Evolutionary conservation across 495 filamentous ascomycete genomes (phyloP), one percentile per base, ranked within the genome.

Genomic region (Monascus purpureus): DNA sequence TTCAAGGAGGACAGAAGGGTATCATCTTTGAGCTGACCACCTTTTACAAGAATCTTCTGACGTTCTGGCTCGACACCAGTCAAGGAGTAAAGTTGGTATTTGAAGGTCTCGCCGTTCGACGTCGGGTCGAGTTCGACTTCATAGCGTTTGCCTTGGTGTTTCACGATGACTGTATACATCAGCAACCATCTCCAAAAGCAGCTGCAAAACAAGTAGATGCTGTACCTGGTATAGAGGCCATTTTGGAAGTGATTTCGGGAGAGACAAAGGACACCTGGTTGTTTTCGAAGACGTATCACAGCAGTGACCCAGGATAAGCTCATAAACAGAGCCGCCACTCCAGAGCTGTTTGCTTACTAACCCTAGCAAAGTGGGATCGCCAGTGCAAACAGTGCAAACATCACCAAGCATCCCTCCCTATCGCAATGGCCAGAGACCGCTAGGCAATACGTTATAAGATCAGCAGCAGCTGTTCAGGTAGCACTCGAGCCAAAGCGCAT

Each of bases 61-160:
- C 88, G 79, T 25, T 90, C 85, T 35, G 90, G 90, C 46, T 96
- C 90, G 47, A 97, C 92, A 32, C 84, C 84, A 14, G 90, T 97
- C 8, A 97, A 61, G 32, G 86, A 94, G 57, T 77, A 97, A 13
- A 97, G 73, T 51, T 96, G 90, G 49, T 73, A 86, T 47, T 97
- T 97, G 61, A 97, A 82, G 25, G 78, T 79, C 53, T 96, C 90
- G 57, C 87, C 90, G 37, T 73, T 81, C 12, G 82, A 77, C 11
- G 73, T 67, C 27, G 78, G 70, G 52, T 96, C 88, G 40, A 96
- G 72, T 37, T 95, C 86, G 49, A 97, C 72, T 46, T 95, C 77
- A 61, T 96, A 76, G 48, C 82, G 82, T 55, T 93, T 94, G 52
- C 88, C 87, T 45, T 81, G 74, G 54, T 96, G 90, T 57, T 92